Evolutionary conservation across 1,139 yeast species (phyloP), one percentile per base, ranked within the genome.

Genomic region (Yamadazyma taylorii): DNA sequence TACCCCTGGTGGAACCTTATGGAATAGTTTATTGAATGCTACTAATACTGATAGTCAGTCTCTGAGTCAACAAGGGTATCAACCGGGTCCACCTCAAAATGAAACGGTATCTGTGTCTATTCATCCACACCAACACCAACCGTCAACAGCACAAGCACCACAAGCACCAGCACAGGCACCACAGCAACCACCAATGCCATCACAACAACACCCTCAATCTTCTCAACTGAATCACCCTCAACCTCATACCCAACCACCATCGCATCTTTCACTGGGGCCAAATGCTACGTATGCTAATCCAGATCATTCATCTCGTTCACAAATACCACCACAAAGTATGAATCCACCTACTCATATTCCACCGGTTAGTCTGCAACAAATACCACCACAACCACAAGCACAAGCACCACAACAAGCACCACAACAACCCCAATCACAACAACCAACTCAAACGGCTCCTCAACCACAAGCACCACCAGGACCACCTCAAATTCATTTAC

Each of bases 1-100:
- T 0, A 75, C 81, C 1, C 81, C 81, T 0, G 70, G 70, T 3
- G 56, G 69, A 5, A 62, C 72, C 24, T 58, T 78, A 52, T 72
- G 78, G 71, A 70, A 61, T 47, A 62, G 75, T 34, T 56, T 76
- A 36, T 58, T 73, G 35, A 66, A 55, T 35, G 72, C 74, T 11
- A 63, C 75, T 17, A 58, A 52, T 32, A 34, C 37, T 14, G 30
- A 27, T 16, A 27, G 30, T 16, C 30, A 27, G 5, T 6, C 30
- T 9, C 30, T 4, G 19, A 11, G 13, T 4, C 30, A 14, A 16
- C 21, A 15, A 6, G 21, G 21, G 8, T 8, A 6, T 24, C 43
- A 45, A 35, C 33, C 25, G 26, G 19, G 29, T 19, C 34, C 36
- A 25, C 40, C 41, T 33, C 35, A 16, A 8, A 5, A 8, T 7